A percentile compares a stretch with the other conserved stretches of the same genome.
Conservation (phyloP, 192 early-diverging fungal species). For the Gonapodya sp. region DNA sequence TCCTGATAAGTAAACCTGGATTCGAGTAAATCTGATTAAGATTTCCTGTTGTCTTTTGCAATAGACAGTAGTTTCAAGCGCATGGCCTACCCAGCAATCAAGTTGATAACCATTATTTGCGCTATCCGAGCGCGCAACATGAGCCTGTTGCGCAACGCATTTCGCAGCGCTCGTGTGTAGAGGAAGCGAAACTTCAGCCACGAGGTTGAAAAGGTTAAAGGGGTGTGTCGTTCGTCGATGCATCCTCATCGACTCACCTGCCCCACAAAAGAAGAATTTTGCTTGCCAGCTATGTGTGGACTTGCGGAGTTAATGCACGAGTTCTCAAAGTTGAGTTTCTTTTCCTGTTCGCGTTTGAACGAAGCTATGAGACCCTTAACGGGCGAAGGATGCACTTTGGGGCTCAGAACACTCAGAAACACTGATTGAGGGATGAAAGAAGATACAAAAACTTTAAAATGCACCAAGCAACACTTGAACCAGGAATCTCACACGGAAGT, state of each 20-base stretch:
- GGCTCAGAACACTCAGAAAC: background rate
- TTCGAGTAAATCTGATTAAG: background rate
- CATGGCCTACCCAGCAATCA: conserved; percentile 32
- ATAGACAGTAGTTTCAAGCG: conserved; percentile 2
- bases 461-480: background rate
- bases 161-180: conserved; percentile 26
- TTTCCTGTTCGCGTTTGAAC: background rate
- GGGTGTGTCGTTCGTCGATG: too few relatives aligned
- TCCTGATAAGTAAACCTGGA: background rate
- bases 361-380: background rate
- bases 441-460: too few relatives aligned
- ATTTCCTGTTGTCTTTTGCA: background rate
- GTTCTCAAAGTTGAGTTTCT: too few relatives aligned
- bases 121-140: conserved; percentile 30
- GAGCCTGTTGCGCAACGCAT: conserved; percentile 39
- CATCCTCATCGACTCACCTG: too few relatives aligned
- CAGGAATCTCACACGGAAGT: conserved; percentile 19
- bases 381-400: background rate
- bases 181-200: conserved; percentile 36
- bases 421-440: background rate
- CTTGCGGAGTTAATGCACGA: too few relatives aligned
- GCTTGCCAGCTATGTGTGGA: too few relatives aligned
- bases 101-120: conserved; percentile 33
- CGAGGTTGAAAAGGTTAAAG: too few relatives aligned
- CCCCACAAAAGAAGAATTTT: conserved; percentile 3